Evolutionary conservation across 768 basidiomycete genomes (phyloP), one percentile per base, ranked within the genome.

Genomic region (Peribolospora kevripleyi): DNA sequence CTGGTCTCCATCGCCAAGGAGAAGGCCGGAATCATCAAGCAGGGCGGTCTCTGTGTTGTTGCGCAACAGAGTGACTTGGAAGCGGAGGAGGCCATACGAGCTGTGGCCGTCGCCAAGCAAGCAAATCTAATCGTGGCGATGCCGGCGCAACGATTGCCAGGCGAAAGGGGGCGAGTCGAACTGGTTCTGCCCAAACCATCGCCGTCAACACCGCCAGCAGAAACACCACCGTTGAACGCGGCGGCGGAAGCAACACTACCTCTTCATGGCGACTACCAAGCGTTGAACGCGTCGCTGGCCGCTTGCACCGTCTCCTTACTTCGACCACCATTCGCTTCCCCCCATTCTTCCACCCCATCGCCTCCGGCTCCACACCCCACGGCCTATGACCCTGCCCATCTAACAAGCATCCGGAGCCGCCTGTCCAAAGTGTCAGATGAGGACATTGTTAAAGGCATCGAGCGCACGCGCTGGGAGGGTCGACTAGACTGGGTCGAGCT

Each of bases 21-120:
- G 64, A 98, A 98, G 65, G 78, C 81, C 0, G 77, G 76, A 2
- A 93, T 97, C 51, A 78, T 79, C 11, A 73, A 84, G 53, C 62
- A 60, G 7, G 58, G 53, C 51, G 72, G 69, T 55, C 74, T 78
- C 1, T 77, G 84, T 59, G 68, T 90, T 11, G 57, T 88, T 0
- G 84, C 81, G 0, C 67, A 67, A 7, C 85, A 87, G 63, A 71
- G 63, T 40, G 68, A 80, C 60, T 3, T 5, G 0, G 57, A 59
- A 25, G 62, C 58, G 7, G 54, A 65, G 0, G 70, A 71, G 39
- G 65, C 64, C 13, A 50, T 63, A 5, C 4, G 39, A 8, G 54
- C 48, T 9, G 78, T 81, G 36, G 70, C 70, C 46, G 58, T 61
- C 0, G 71, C 70, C 3, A 75, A 75, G 11, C 66, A 68, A 47